These are phyloP conservation scores for Boletus pseudopeckii DNA, from an alignment of 768 basidiomycete species.

Conservation along the genomic window DNA sequence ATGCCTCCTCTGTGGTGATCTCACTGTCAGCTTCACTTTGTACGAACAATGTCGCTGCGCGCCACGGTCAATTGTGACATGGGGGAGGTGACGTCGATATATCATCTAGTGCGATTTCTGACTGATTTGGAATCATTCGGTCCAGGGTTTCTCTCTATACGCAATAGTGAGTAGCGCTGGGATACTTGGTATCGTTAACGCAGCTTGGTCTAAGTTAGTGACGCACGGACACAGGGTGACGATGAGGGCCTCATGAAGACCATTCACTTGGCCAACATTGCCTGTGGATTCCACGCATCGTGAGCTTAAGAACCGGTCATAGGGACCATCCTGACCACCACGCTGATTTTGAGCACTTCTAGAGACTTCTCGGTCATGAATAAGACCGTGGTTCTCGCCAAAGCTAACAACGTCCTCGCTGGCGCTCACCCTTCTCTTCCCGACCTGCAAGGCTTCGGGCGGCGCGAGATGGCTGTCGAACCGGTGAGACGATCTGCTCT, in stretches of 20 bases:
- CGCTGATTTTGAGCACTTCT: background rate
- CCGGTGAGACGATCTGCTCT: slow-evolving; percentile 37
- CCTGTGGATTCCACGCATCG: slow-evolving; percentile 70
- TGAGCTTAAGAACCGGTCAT: slow-evolving; percentile 19
- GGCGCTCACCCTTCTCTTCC: slow-evolving; percentile 67
- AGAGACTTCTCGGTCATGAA: slow-evolving; percentile 68
- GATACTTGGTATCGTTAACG: background rate
- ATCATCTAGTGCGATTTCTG: background rate
- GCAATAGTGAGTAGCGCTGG: slow-evolving; percentile 33
- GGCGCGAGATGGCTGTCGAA: slow-evolving; percentile 60
- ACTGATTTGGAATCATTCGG: slow-evolving; percentile 1
- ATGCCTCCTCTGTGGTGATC: background rate
- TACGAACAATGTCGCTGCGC: slow-evolving; percentile 18
- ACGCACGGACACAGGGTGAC: slow-evolving; percentile 37
- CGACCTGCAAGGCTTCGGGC: slow-evolving; percentile 60
- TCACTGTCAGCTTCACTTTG: background rate
- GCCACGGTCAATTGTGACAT: slow-evolving; percentile 56
- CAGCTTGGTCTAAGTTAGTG: background rate
- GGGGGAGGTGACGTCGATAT: slow-evolving; percentile 43
- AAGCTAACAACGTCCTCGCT: slow-evolving; percentile 50
- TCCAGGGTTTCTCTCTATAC: slow-evolving; percentile 52
- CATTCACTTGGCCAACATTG: slow-evolving; percentile 59
- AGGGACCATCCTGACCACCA: too few species aligned
- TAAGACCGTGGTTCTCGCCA: slow-evolving; percentile 56
- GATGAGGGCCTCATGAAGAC: slow-evolving; percentile 53